phyloP scores from a whole-genome alignment of 1,284 basidiomycete genomes.

The Porodaedalea pini region DNA sequence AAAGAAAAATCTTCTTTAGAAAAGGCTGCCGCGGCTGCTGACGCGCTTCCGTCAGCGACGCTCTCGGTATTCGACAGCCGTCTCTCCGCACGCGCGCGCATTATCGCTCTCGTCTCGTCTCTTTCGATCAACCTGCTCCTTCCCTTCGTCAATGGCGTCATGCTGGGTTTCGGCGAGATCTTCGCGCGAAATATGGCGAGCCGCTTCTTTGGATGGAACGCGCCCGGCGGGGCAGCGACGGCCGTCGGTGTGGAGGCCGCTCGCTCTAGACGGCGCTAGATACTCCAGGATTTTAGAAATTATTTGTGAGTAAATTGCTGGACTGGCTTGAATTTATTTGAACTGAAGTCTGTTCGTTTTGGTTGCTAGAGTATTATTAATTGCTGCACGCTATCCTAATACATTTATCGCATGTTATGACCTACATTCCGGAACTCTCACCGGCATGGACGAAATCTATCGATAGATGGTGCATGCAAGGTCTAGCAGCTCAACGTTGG shows the following conservation, averaged over 20 bases:
- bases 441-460: no score
- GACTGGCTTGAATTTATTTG: no score
- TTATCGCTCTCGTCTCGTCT: conserved; percentile 74
- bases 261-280: not conserved
- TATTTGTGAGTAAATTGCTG: not conserved
- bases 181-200: conserved; percentile 86
- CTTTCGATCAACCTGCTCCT: conserved; percentile 89
- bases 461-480: no score
- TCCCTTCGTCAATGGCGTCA: conserved; percentile 95
- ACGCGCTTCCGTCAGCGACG: conserved; percentile 55
- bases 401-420: no score
- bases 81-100: conserved; percentile 59
- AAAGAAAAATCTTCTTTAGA: conserved; percentile 22
- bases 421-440: no score
- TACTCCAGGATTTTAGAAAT: not conserved
- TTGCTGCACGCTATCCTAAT: no score
- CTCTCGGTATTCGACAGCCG: conserved; percentile 75
- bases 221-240: conserved; percentile 29
- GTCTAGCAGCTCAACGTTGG: no score
- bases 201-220: conserved; percentile 51
- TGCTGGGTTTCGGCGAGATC: conserved; percentile 97
- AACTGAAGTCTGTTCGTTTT: no score
- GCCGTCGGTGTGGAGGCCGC: conserved; percentile 20
- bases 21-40: conserved; percentile 27
- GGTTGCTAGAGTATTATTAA: no score